These are phyloP conservation scores for Cornus suecica DNA, from an alignment of 148 eudicot species.

Conservation along the genomic window DNA sequence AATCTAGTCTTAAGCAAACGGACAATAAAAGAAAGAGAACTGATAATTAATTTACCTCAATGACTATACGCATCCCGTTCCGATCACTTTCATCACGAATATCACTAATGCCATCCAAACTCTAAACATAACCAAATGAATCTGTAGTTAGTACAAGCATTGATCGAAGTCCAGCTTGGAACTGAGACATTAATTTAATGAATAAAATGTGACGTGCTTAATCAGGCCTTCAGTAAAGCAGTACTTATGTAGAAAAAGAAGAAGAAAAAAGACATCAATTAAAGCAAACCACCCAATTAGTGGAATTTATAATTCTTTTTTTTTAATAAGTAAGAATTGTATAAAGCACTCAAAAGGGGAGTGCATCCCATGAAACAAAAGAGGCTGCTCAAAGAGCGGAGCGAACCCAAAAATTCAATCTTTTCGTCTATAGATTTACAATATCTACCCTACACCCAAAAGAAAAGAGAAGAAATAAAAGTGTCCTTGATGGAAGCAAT, in stretches of 20 bases:
- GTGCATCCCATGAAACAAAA: too few species aligned
- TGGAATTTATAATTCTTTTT: too few species aligned
- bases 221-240: not conserved
- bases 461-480: too few species aligned
- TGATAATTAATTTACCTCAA: constrained; percentile 55
- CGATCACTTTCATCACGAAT: constrained; percentile 99
- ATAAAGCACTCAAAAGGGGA: too few species aligned
- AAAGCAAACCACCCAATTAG: not conserved
- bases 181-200: not conserved
- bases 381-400: too few species aligned
- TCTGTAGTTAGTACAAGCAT: not conserved
- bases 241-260: too few species aligned
- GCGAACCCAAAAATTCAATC: too few species aligned
- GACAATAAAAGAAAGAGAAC: not conserved
- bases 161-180: not conserved
- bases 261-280: too few species aligned
- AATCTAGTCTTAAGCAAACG: not conserved
- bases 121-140: constrained; percentile 32
- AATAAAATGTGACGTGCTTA: not conserved
- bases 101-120: constrained; percentile 93
- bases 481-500: too few species aligned
- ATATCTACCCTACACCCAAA: too few species aligned
- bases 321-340: too few species aligned
- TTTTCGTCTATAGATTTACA: too few species aligned
- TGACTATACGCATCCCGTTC: constrained; percentile 93